Evolutionary conservation across 805 yeast species (phyloP).

Genomic region (Pichia nakasei): DNA sequence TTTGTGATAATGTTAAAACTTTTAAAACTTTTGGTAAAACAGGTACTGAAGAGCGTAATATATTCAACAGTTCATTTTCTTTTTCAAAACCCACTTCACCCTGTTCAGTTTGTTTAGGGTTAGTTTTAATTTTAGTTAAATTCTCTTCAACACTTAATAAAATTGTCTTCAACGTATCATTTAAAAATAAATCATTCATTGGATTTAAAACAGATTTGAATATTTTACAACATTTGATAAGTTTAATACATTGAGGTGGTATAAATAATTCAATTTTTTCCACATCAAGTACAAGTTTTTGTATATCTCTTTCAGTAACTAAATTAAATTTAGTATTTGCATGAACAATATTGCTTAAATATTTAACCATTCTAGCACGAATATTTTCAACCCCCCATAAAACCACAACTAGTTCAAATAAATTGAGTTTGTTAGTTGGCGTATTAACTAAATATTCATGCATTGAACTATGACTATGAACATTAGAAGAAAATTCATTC

Average conservation of each 20-base stretch:
- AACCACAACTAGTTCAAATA: constrained; percentile 19
- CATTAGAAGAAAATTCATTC: constrained; percentile 1
- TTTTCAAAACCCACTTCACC: neutral
- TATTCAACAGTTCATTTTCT: neutral
- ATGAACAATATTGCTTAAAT: constrained; percentile 2
- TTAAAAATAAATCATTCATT: constrained; percentile 13
- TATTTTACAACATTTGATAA: constrained; percentile 21
- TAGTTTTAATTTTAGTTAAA: constrained; percentile 14
- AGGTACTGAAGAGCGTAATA: constrained; percentile 2
- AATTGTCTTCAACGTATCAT: constrained; percentile 20
- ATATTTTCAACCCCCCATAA: constrained; percentile 20
- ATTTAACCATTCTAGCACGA: constrained; percentile 6
- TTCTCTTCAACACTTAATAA: constrained; percentile 16
- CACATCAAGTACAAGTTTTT: constrained; percentile 2
- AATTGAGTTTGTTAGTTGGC: constrained; percentile 16
- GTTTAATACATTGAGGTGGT: constrained; percentile 20
- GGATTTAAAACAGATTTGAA: constrained; percentile 22
- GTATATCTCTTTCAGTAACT: constrained; percentile 1
- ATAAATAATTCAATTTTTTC: constrained; percentile 12
- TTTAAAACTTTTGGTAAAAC: constrained; percentile 6
- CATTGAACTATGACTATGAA: constrained; percentile 14
- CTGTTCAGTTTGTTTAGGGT: too few species aligned
- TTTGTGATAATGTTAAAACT: neutral
- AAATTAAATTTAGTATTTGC: neutral
- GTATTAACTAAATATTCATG: constrained; percentile 20